phyloP scores from a whole-genome alignment of 306 rosid genomes.

The Malus sieversii region DNA sequence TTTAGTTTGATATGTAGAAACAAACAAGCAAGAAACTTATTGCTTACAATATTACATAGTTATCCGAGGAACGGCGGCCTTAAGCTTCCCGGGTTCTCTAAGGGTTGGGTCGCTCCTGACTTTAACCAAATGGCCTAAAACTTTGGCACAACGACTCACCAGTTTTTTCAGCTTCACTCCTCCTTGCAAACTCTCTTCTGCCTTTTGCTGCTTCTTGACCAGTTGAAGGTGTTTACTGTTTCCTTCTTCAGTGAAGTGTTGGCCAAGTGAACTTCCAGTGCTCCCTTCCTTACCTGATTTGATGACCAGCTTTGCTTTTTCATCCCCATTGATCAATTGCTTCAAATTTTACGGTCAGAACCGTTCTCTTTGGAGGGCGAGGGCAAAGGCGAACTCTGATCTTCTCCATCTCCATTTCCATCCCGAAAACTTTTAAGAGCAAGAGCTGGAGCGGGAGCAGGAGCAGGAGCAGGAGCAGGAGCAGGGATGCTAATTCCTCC shows the following conservation, averaged over 20 bases:
- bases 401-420: slow-evolving; percentile 8
- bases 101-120: slow-evolving; percentile 41
- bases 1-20: not conserved
- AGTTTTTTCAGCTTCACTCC: slow-evolving; percentile 57
- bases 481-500: not conserved
- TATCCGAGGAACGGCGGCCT: not conserved
- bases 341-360: slow-evolving; percentile 52
- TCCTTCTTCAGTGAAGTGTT: slow-evolving; percentile 63
- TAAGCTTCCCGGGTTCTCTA: slow-evolving; percentile 15
- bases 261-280: slow-evolving; percentile 47
- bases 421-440: not conserved
- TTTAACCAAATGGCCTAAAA: slow-evolving; percentile 54
- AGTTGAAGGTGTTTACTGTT: slow-evolving; percentile 61
- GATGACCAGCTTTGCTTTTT: not conserved
- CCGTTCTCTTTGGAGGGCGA: not conserved
- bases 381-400: not conserved
- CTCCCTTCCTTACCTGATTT: not conserved
- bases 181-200: slow-evolving; percentile 21
- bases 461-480: not conserved
- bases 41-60: not conserved
- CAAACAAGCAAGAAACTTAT: not conserved
- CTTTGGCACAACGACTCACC: slow-evolving; percentile 69
- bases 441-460: not conserved
- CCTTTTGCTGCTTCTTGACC: slow-evolving; percentile 22
- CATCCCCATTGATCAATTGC: slow-evolving; percentile 52